phyloP scores from a whole-genome alignment of 1,284 basidiomycete species.

The Grifola frondosa region DNA sequence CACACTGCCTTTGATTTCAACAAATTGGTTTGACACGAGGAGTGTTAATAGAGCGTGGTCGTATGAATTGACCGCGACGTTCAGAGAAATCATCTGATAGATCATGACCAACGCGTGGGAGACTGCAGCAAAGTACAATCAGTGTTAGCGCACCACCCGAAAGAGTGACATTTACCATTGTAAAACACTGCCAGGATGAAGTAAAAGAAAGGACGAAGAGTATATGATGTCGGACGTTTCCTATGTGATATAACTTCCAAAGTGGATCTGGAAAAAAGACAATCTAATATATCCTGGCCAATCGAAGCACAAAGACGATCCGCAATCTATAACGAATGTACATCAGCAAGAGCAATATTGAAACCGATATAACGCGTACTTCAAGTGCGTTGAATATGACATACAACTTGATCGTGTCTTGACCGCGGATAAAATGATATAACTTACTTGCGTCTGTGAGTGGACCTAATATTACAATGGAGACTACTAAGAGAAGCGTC shows the following conservation, averaged over 20 bases:
- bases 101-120: slow-evolving; percentile 94
- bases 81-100: slow-evolving; percentile 94
- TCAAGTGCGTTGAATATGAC: slow-evolving; percentile 99
- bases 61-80: slow-evolving; percentile 98
- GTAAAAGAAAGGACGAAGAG: slow-evolving; percentile 80
- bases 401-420: slow-evolving; percentile 98
- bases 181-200: slow-evolving; percentile 85
- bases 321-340: slow-evolving; percentile 70
- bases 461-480: slow-evolving; percentile 75
- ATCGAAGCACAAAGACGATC: slow-evolving; percentile 96
- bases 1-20: slow-evolving; percentile 99
- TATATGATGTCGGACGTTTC: slow-evolving; percentile 56
- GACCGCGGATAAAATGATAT: slow-evolving; percentile 98
- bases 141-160: too few species aligned
- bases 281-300: slow-evolving; percentile 96
- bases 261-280: slow-evolving; percentile 91
- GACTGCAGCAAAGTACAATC: slow-evolving; percentile 46
- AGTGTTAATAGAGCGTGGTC: slow-evolving; percentile 95
- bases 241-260: slow-evolving; percentile 73
- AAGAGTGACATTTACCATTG: slow-evolving; percentile 56
- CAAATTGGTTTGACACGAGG: slow-evolving; percentile 97
- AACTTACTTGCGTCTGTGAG: slow-evolving; percentile 97
- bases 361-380: slow-evolving; percentile 48
- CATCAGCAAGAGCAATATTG: not conserved
- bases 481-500: slow-evolving; percentile 73